Conservation (phyloP, 2,329 filamentous ascomycete species). For the Paramyrothecium roridum region DNA sequence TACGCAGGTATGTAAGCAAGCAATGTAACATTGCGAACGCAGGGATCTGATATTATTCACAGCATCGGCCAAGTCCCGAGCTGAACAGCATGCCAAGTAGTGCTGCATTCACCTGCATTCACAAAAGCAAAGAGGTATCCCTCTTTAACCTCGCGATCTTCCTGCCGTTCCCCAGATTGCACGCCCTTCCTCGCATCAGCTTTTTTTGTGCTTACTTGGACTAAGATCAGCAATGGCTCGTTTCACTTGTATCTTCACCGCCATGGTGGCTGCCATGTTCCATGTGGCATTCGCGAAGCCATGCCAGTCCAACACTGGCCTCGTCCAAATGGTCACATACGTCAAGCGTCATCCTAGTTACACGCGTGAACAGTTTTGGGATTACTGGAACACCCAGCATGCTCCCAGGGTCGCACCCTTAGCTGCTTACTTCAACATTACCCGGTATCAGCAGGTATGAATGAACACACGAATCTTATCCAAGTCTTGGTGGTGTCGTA, state of each 20-base stretch:
- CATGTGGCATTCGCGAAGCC: slow-evolving; percentile 7
- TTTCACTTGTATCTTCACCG: slow-evolving; percentile 1
- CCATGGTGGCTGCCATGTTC: slow-evolving; percentile 3
- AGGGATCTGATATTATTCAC: too few relatives aligned
- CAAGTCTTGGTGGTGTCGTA: not conserved
- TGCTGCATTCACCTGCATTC: too few relatives aligned
- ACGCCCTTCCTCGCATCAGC: not conserved
- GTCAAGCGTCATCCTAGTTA: slow-evolving; percentile 21
- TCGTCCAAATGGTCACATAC: slow-evolving; percentile 23
- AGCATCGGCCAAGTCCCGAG: too few relatives aligned
- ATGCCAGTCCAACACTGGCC: slow-evolving; percentile 34
- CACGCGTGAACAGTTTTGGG: slow-evolving; percentile 22
- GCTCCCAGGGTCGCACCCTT: slow-evolving; percentile 23
- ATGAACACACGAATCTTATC: not conserved
- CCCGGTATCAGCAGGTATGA: slow-evolving; percentile 23
- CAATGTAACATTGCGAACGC: too few relatives aligned
- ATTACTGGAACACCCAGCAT: slow-evolving; percentile 24
- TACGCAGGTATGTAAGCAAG: too few relatives aligned
- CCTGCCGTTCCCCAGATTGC: not conserved
- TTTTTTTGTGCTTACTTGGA: not conserved
- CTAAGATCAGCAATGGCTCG: slow-evolving; percentile 7
- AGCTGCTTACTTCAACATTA: slow-evolving; percentile 20
- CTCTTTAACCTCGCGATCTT: not conserved
- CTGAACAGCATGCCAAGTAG: too few relatives aligned
- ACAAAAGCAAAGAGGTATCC: too few relatives aligned